phyloP scores from a whole-genome alignment of 1,284 basidiomycete genomes.

The Takashimella tepidaria region DNA sequence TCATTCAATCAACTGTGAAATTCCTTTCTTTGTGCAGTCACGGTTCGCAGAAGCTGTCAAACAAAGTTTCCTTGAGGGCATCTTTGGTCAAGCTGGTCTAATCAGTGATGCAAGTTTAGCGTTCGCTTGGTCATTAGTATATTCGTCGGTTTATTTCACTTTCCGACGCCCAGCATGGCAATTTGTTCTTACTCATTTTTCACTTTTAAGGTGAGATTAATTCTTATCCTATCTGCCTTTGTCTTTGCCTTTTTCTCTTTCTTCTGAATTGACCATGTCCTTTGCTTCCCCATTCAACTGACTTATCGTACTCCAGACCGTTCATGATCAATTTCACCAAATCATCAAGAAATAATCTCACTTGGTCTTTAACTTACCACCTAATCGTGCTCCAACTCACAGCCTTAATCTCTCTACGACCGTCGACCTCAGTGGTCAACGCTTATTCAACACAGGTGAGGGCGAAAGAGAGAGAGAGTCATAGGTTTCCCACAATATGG shows the following conservation, averaged over 20 bases:
- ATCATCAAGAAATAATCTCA: constrained; percentile 20
- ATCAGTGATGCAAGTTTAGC: constrained; percentile 6
- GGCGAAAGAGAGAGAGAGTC: not conserved
- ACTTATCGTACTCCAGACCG: constrained; percentile 17
- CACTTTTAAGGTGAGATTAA: constrained; percentile 2
- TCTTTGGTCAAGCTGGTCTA: not conserved
- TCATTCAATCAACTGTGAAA: not conserved
- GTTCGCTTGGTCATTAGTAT: constrained; percentile 3
- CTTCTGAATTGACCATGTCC: too few relatives aligned
- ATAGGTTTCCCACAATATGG: not conserved
- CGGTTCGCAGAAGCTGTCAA: constrained; percentile 20
- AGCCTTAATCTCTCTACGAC: constrained; percentile 20
- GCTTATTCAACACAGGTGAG: constrained; percentile 36
- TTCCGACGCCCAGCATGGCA: constrained; percentile 15
- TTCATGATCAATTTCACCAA: constrained; percentile 40
- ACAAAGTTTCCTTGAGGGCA: constrained; percentile 1
- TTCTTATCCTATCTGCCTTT: not conserved
- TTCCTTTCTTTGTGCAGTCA: constrained; percentile 4
- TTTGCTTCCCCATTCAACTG: too few relatives aligned
- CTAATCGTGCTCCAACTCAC: constrained; percentile 26
- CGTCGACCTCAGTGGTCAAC: constrained; percentile 27
- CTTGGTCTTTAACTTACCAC: constrained; percentile 23
- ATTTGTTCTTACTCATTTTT: constrained; percentile 12
- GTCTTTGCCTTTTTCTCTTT: too few relatives aligned
- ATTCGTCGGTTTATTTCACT: constrained; percentile 16